Percentiles rank a stretch among this genome's conserved stretches.
Conservation (phyloP, 129 eudicot species). For the Ambrosia trifida region DNA sequence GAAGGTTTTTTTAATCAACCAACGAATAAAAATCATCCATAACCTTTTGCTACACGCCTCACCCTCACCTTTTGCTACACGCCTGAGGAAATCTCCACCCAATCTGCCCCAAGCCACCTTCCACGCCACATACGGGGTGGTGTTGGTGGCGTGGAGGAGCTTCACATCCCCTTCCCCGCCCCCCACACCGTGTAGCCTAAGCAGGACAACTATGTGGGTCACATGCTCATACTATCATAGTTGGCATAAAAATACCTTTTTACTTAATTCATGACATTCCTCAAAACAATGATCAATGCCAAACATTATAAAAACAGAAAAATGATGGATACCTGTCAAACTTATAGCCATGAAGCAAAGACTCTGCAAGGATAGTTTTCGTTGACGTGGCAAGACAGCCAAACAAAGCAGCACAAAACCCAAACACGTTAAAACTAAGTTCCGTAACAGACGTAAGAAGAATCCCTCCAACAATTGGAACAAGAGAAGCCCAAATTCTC, state of each 20-base stretch:
- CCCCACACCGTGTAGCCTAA: no score
- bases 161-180: no score
- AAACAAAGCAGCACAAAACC: conserved; percentile 95
- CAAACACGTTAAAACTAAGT: conserved; percentile 82
- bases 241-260: background rate
- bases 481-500: conserved; percentile 89
- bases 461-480: conserved; percentile 97
- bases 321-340: conserved; percentile 73
- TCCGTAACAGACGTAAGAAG: conserved; percentile 92
- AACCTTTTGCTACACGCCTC: no score
- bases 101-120: no score
- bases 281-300: background rate
- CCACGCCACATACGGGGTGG: no score
- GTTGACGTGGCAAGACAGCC: conserved; percentile 98
- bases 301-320: conserved; percentile 7
- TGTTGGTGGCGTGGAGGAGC: no score
- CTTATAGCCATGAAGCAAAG: conserved; percentile 91
- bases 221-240: background rate
- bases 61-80: no score
- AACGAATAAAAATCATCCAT: no score
- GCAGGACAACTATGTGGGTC: background rate
- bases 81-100: no score
- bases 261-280: background rate
- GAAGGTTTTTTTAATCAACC: no score
- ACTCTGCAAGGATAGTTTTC: conserved; percentile 96